Evolutionary conservation across 805 yeast genomes (phyloP).

Genomic region (Yarrowia sp.): DNA sequence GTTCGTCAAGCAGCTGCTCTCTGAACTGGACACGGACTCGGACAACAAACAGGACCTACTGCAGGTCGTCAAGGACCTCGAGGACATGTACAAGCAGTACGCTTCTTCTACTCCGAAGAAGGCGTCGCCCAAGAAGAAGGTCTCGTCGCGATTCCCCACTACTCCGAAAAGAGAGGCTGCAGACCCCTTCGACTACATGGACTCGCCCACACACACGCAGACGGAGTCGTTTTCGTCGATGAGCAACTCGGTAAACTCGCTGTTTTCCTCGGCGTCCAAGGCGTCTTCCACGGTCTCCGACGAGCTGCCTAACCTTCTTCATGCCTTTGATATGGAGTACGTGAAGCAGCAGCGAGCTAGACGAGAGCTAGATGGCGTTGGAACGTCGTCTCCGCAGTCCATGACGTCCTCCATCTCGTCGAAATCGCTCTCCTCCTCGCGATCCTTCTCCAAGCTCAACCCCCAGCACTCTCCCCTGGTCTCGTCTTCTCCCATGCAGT

Average conservation of each 20-base stretch:
- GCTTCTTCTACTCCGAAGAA: slow-evolving; percentile 13
- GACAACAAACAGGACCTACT: slow-evolving; percentile 31
- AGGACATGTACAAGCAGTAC: slow-evolving; percentile 30
- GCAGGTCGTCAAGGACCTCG: slow-evolving; percentile 32
- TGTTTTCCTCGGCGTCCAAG: slow-evolving; percentile 26
- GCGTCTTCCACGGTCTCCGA: slow-evolving; percentile 31
- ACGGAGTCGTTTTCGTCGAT: slow-evolving; percentile 25
- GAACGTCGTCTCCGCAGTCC: slow-evolving; percentile 1
- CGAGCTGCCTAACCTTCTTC: slow-evolving; percentile 33
- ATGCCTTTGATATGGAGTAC: slow-evolving; percentile 33
- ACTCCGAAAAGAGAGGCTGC: slow-evolving; percentile 11
- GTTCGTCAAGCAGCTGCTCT: slow-evolving; percentile 32
- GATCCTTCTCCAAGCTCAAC: slow-evolving; percentile 19
- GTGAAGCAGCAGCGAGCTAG: slow-evolving; percentile 27
- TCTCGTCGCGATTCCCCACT: slow-evolving; percentile 1
- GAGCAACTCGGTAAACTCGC: slow-evolving; percentile 26
- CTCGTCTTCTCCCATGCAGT: slow-evolving; percentile 15
- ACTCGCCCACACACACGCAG: slow-evolving; percentile 22
- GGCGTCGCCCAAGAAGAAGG: slow-evolving; percentile 1
- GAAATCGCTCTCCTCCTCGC: slow-evolving; percentile 10
- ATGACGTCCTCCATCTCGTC: slow-evolving; percentile 5
- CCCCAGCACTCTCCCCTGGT: slow-evolving; percentile 3
- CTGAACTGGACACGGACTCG: slow-evolving; percentile 30
- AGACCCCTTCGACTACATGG: slow-evolving; percentile 14
- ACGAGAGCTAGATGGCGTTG: slow-evolving; percentile 5